Percentiles rank a stretch among this genome's conserved stretches.
These are phyloP conservation scores for Golovinomyces cichoracearum DNA, from an alignment of 2,329 filamentous ascomycete genomes.

Conservation along the genomic window DNA sequence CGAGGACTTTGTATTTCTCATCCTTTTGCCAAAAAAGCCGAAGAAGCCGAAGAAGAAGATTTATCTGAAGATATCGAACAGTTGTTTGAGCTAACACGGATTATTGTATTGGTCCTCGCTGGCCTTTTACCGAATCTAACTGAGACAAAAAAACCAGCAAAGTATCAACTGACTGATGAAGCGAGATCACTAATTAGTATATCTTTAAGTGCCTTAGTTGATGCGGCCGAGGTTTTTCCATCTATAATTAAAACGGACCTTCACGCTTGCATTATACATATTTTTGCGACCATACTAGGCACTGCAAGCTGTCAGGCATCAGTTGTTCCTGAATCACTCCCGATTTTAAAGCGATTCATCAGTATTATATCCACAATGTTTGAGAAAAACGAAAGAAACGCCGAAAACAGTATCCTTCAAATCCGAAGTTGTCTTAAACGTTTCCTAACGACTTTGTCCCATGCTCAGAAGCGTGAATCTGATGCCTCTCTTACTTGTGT, in stretches of 20 bases:
- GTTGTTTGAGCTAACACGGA: slow-evolving; percentile 83
- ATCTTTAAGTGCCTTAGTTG: slow-evolving; percentile 66
- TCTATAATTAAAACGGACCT: slow-evolving; percentile 89
- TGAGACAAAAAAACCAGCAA: slow-evolving; percentile 31
- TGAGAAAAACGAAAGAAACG: slow-evolving; percentile 14
- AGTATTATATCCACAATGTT: slow-evolving; percentile 36
- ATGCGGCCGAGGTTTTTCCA: slow-evolving; percentile 86
- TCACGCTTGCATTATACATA: slow-evolving; percentile 88
- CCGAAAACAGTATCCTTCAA: slow-evolving; percentile 23
- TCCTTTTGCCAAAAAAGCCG: slow-evolving; percentile 52
- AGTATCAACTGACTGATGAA: slow-evolving; percentile 68
- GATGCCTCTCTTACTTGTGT: slow-evolving; percentile 64
- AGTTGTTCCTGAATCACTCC: slow-evolving; percentile 69
- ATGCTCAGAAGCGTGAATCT: slow-evolving; percentile 47
- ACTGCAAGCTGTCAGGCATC: slow-evolving; percentile 68
- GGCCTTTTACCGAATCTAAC: slow-evolving; percentile 64
- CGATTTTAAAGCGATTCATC: slow-evolving; percentile 78
- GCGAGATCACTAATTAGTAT: slow-evolving; percentile 55
- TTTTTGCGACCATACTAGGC: slow-evolving; percentile 76
- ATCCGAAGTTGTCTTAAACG: slow-evolving; percentile 58
- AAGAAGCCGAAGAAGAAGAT: slow-evolving; percentile 43
- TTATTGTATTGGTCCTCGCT: slow-evolving; percentile 78
- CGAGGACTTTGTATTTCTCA: slow-evolving; percentile 73
- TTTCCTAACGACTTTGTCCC: slow-evolving; percentile 54
- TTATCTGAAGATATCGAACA: slow-evolving; percentile 94